phyloP scores from a whole-genome alignment of 2,329 filamentous ascomycete species.

The Grosmannia penicillata region DNA sequence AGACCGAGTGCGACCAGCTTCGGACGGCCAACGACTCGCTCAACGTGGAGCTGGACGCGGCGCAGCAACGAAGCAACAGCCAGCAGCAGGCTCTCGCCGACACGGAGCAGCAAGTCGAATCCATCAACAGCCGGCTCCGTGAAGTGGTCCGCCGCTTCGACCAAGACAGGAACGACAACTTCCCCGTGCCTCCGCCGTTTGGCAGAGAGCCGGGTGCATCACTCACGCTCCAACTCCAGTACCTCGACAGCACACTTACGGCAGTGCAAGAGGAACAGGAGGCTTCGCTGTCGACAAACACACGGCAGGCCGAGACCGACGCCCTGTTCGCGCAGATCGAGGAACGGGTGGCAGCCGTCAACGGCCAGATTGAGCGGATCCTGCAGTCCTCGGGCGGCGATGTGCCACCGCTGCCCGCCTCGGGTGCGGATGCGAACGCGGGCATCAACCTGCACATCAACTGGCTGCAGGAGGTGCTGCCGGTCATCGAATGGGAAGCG shows the following conservation, averaged over 20 bases:
- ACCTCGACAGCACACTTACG: conserved; percentile 51
- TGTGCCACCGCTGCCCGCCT: conserved; percentile 41
- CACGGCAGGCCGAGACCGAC: conserved; percentile 12
- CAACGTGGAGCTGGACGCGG: conserved; percentile 19
- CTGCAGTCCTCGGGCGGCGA: conserved; percentile 21
- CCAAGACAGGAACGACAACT: conserved; percentile 35
- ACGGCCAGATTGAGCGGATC: conserved; percentile 46
- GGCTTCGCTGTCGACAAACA: conserved; percentile 4
- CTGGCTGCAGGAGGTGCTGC: conserved; percentile 51
- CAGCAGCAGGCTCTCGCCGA: conserved; percentile 39
- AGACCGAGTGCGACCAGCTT: conserved; percentile 16
- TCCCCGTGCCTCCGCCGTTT: conserved; percentile 25
- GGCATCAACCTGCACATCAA: conserved; percentile 51
- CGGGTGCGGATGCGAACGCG: conserved; percentile 36
- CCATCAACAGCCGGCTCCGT: conserved; percentile 51
- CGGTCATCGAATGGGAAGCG: conserved; percentile 30
- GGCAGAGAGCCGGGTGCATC: conserved; percentile 26
- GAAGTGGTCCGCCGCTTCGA: conserved; percentile 51
- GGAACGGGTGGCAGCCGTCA: conserved; percentile 45
- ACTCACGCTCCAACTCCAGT: conserved; percentile 48
- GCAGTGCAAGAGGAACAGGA: conserved; percentile 45
- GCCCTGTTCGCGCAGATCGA: conserved; percentile 26
- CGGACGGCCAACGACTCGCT: conserved; percentile 19
- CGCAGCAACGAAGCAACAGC: conserved; percentile 20
- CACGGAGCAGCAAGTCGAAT: conserved; percentile 51